Evolutionary conservation across 306 rosid genomes (phyloP).

Genomic region (Fragaria ananassa): DNA sequence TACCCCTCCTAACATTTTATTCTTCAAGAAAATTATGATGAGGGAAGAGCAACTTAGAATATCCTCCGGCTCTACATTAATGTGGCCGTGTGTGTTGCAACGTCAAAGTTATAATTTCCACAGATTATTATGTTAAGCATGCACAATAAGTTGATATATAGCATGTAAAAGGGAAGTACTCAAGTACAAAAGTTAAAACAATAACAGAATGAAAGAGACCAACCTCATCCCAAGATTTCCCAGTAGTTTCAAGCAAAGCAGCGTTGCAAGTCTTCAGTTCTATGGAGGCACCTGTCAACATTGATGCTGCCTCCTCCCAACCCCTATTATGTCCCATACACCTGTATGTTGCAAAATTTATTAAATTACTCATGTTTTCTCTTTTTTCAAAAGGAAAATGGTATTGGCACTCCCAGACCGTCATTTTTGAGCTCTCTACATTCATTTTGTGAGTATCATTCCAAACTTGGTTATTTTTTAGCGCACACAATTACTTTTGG

Average conservation of each 20-base stretch:
- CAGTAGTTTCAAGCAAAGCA: slow-evolving; percentile 84
- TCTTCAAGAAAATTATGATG: neutral
- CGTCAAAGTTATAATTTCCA: neutral
- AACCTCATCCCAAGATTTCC: slow-evolving; percentile 95
- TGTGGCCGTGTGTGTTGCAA: neutral
- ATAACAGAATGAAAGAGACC: slow-evolving; percentile 16
- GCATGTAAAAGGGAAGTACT: neutral
- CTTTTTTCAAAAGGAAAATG: neutral
- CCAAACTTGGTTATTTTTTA: neutral
- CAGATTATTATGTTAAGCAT: neutral
- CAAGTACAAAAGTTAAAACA: neutral
- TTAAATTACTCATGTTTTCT: neutral
- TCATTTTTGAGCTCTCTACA: neutral
- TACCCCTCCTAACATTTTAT: neutral
- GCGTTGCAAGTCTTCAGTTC: slow-evolving; percentile 90
- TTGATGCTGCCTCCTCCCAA: slow-evolving; percentile 99
- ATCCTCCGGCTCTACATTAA: neutral
- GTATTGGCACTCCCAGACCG: neutral
- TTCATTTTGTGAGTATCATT: neutral
- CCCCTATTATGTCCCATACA: slow-evolving; percentile 99
- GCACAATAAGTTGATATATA: neutral
- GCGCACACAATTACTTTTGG: neutral
- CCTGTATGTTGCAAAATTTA: slow-evolving; percentile 48
- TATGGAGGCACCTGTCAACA: slow-evolving; percentile 76
- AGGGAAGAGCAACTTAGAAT: neutral